phyloP scores from a whole-genome alignment of 2,329 filamentous ascomycete species.

The Fusarium sacchari region DNA sequence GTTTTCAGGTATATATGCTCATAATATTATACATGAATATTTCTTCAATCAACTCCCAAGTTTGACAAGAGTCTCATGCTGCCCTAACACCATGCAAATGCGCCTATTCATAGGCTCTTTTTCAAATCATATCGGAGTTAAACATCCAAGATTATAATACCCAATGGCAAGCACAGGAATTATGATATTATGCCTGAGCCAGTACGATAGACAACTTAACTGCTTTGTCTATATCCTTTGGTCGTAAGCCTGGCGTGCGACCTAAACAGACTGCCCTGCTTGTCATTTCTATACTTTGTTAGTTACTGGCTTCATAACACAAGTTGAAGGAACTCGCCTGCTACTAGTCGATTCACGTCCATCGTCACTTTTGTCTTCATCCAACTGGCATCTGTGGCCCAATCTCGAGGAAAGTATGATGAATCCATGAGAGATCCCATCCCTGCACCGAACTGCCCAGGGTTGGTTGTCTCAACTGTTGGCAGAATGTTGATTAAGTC shows the following conservation, averaged over 20 bases:
- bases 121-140: neutral
- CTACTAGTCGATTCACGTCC: conserved; percentile 48
- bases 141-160: neutral
- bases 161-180: neutral
- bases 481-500: conserved; percentile 17
- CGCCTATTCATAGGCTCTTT: neutral
- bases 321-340: conserved; percentile 43
- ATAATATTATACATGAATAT: neutral
- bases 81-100: conserved; percentile 9
- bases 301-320: neutral
- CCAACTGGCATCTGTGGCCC: conserved; percentile 35
- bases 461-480: neutral
- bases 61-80: neutral
- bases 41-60: neutral
- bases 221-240: conserved; percentile 50
- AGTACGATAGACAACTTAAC: conserved; percentile 36
- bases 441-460: conserved; percentile 11
- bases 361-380: conserved; percentile 49
- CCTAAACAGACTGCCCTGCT: conserved; percentile 52
- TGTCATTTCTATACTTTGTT: conserved; percentile 48
- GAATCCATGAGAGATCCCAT: conserved; percentile 21
- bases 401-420: conserved; percentile 25
- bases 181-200: neutral
- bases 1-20: neutral
- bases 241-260: conserved; percentile 51